Evolutionary conservation across 768 basidiomycete genomes (phyloP).

Genomic region (Cantharellus cinnabarinus): DNA sequence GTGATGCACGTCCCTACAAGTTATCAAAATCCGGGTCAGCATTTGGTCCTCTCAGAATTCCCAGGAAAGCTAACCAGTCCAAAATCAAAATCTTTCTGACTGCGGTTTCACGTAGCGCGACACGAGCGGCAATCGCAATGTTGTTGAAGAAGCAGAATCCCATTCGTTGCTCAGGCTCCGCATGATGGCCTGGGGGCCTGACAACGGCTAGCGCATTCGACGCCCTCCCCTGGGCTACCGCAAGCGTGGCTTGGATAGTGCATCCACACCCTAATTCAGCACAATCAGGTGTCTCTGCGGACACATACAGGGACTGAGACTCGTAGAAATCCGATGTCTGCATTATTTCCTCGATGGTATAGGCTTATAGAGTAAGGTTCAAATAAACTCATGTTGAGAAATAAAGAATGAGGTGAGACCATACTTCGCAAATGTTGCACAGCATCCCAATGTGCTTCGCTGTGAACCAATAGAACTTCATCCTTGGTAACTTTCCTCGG

Average conservation of each 20-base stretch:
- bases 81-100: slow-evolving; percentile 75
- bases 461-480: slow-evolving; percentile 80
- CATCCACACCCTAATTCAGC: slow-evolving; percentile 86
- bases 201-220: slow-evolving; percentile 88
- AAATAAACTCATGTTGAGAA: too few species aligned
- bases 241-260: slow-evolving; percentile 73
- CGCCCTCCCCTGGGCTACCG: slow-evolving; percentile 63
- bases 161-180: slow-evolving; percentile 96
- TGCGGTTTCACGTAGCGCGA: slow-evolving; percentile 47
- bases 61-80: slow-evolving; percentile 53
- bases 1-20: slow-evolving; percentile 79
- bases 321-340: slow-evolving; percentile 74
- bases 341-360: slow-evolving; percentile 46
- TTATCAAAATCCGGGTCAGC: background rate
- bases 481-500: slow-evolving; percentile 52
- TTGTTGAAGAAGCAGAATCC: slow-evolving; percentile 99
- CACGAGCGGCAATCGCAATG: slow-evolving; percentile 76
- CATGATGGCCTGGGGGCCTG: slow-evolving; percentile 93
- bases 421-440: slow-evolving; percentile 65
- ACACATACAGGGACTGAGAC: slow-evolving; percentile 80
- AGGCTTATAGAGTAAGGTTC: slow-evolving; percentile 13
- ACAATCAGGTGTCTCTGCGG: slow-evolving; percentile 60
- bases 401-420: slow-evolving; percentile 11
- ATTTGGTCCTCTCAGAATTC: background rate
- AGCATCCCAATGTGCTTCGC: slow-evolving; percentile 80